Evolutionary conservation across 192 early-diverging fungal species (phyloP).

Genomic region (Gorgonomyces haynaldii): DNA sequence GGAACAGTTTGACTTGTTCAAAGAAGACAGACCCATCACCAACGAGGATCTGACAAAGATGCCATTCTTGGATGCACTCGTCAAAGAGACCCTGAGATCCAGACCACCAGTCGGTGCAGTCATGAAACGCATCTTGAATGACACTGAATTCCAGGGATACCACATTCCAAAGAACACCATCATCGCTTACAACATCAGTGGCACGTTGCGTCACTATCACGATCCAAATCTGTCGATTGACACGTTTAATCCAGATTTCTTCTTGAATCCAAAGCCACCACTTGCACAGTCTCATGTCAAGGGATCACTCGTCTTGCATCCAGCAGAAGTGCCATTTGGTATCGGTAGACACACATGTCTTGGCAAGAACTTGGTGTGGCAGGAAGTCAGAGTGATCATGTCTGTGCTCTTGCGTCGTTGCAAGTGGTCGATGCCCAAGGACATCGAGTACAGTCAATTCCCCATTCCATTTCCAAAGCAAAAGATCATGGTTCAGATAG

Average conservation of each 20-base stretch:
- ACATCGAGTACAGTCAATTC: not conserved
- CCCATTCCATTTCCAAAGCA: conserved; percentile 1
- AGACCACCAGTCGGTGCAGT: not conserved
- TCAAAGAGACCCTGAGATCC: not conserved
- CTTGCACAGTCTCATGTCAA: no score
- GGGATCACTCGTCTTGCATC: no score
- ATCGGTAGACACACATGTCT: conserved; percentile 2
- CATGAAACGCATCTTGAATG: not conserved
- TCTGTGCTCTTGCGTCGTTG: not conserved
- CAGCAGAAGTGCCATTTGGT: conserved; percentile 8
- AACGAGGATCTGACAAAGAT: not conserved
- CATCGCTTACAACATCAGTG: not conserved
- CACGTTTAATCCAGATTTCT: no score
- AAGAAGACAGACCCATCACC: not conserved
- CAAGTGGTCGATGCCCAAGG: not conserved
- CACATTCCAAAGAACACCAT: not conserved
- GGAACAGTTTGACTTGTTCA: not conserved
- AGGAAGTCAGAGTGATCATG: not conserved
- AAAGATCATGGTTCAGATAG: no score
- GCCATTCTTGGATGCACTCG: not conserved
- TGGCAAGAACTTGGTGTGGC: not conserved
- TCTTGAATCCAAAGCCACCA: no score
- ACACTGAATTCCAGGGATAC: not conserved
- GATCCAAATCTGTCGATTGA: not conserved
- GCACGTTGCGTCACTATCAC: not conserved